phyloP scores from a whole-genome alignment of 805 yeast genomes.

The Ogataea sp. region DNA sequence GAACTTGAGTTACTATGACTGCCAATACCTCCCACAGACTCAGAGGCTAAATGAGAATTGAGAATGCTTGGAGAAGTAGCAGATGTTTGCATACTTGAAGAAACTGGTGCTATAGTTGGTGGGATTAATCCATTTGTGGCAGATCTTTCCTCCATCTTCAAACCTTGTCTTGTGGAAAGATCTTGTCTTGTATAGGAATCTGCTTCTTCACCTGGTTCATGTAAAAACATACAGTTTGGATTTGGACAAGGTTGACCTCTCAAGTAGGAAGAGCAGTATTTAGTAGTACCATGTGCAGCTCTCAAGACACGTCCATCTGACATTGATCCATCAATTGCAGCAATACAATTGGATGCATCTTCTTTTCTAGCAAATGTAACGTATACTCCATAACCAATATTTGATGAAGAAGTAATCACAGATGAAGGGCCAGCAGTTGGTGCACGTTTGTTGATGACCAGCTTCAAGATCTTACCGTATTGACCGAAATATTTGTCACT shows the following conservation, averaged over 20 bases:
- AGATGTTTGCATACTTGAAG: neutral
- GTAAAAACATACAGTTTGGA: constrained; percentile 97
- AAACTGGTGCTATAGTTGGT: constrained; percentile 14
- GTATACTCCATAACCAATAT: constrained; percentile 87
- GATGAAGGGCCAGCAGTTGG: constrained; percentile 25
- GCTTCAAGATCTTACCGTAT: constrained; percentile 90
- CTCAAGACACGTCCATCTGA: constrained; percentile 85
- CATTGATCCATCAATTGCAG: constrained; percentile 85
- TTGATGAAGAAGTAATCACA: constrained; percentile 33
- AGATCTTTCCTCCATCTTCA: constrained; percentile 31
- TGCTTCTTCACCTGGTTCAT: constrained; percentile 99
- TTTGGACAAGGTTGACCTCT: constrained; percentile 96
- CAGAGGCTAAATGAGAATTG: neutral
- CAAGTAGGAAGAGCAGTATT: constrained; percentile 92
- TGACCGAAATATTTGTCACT: constrained; percentile 97
- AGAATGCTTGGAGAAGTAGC: constrained; percentile 5
- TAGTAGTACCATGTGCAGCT: constrained; percentile 98
- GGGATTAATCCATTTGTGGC: constrained; percentile 28
- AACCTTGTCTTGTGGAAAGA: constrained; percentile 65
- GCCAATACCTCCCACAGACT: neutral
- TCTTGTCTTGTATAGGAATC: constrained; percentile 92
- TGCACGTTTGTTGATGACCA: constrained; percentile 79
- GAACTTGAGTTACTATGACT: neutral
- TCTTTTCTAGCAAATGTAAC: constrained; percentile 91
- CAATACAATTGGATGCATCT: constrained; percentile 90